Evolutionary conservation across 2,329 filamentous ascomycete genomes (phyloP), one percentile per base, ranked within the genome.

Genomic region (Dactylellina leptospora): DNA sequence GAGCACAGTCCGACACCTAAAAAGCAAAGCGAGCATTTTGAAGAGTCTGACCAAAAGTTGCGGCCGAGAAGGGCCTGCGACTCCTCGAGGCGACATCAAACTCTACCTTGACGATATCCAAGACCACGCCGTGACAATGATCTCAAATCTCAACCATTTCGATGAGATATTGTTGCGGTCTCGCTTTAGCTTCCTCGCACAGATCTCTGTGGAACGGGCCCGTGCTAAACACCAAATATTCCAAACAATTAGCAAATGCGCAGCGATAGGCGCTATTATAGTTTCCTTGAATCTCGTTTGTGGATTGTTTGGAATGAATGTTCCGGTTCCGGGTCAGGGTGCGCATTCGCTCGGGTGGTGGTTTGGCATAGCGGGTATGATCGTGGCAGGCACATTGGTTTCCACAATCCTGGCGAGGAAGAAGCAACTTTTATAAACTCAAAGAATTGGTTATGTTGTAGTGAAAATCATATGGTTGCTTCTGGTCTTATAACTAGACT

Each of bases 91-190:
- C 54, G 86, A 89, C 74, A 87, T 89, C 51, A 87, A 86, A 2
- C 81, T 89, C 45, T 89, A 89, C 76, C 82, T 89, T 44, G 85
- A 84, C 76, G 87, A 89, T 80, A 87, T 89, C 70, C 87, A 89
- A 78, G 87, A 89, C 77, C 87, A 89, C 82, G 86, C 89, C 42
- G 86, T 89, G 48, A 89, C 87, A 40, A 88, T 88, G 86, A 88
- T 88, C 85, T 86, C 84, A 59, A 89, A 88, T 78, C 78, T 89
- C 76, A 82, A 82, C 0, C 87, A 89, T 77, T 88, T 88, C 75
- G 87, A 89, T 77, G 88, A 88, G 80, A 88, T 89, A 84, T 83
- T 89, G 53, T 84, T 82, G 44, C 83, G 87, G n/a, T 84, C 84
- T 44, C 87, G 89, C 77, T 83, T 83, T 76, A 89, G 89, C 77